Base-by-base conservation (phyloP, 1,139 yeast species). In the Fermentozyma sake region DNA sequence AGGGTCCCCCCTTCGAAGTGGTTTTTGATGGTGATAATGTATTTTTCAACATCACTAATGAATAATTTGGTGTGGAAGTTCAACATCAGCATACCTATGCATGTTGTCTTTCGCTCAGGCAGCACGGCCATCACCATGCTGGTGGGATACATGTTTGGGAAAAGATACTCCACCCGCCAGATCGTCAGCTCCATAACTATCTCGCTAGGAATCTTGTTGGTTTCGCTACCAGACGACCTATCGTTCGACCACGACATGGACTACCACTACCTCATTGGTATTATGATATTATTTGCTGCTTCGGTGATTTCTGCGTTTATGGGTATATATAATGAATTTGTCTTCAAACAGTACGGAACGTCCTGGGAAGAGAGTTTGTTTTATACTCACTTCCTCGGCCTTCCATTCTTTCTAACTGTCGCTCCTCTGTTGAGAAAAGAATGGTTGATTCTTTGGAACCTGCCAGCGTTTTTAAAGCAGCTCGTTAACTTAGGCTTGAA, bases 311-410 rank as follows among this genome's bases (percentile, higher is more conserved):
- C 72, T 10, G 69, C 83, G 0, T 43, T 76, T 12, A 62, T 73
- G 58, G 80, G 83, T 1, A 58, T 79, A 10, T 65, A 69, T 39
- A 66, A 68, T 22, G 86, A 80, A 43, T 48, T 50, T 27, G 64
- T 76, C 2, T 73, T 62, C 44, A 52, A 49, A 12, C 42, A 40
- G 19, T 72, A 76, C 44, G 83, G 82, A 3, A 62, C 64, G 31
- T 71, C 68, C 28, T 80, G 89, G 89, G 58, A 68, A 32, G 87
- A 80, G 41, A 66, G 72, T 17, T 51, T 81, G 20, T 80, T 81
- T 41, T 80, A 75, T 48, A 54, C 68, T 17, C 86, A 81, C 48
- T 50, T 73, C 9, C 55, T 78, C 24, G 72, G 79, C 0, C 42
- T 82, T 7, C 80, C 84, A 0, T 48, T 79, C 12, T 76, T 79